These are phyloP conservation scores for Dendrobium nobile DNA, from an alignment of 106 monocot species.

Conservation along the genomic window DNA sequence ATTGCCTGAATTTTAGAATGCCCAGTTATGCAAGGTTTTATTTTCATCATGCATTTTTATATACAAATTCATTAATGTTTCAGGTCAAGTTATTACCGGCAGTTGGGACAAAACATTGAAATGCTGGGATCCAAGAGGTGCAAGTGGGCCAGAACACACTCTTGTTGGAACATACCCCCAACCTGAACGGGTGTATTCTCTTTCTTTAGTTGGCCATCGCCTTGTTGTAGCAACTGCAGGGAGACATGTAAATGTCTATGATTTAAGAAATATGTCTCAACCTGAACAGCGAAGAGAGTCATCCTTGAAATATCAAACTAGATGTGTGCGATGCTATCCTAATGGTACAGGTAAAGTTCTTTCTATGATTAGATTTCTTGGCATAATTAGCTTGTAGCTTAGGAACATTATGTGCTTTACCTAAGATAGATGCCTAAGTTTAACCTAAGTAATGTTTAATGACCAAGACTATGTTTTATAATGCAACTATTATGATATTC, in stretches of 20 bases:
- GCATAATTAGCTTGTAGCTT: background rate
- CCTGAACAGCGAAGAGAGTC: slow-evolving; percentile 91
- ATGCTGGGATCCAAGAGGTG: slow-evolving; percentile 97
- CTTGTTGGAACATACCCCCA: slow-evolving; percentile 84
- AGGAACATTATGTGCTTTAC: background rate
- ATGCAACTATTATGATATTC: too few relatives aligned
- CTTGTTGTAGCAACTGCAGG: slow-evolving; percentile 96
- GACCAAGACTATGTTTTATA: too few relatives aligned
- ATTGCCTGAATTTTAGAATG: background rate
- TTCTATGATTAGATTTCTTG: background rate
- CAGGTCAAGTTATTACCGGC: slow-evolving; percentile 94
- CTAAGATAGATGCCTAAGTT: background rate
- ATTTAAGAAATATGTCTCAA: slow-evolving; percentile 94
- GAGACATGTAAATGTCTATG: slow-evolving; percentile 94
- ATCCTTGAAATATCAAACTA: slow-evolving; percentile 96
- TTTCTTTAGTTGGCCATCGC: slow-evolving; percentile 73
- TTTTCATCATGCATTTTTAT: background rate
- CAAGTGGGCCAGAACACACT: slow-evolving; percentile 69
- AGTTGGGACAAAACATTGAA: slow-evolving; percentile 98
- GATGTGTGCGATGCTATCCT: slow-evolving; percentile 94
- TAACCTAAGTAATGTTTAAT: background rate
- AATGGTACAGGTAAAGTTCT: slow-evolving; percentile 80
- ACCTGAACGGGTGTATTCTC: slow-evolving; percentile 92
- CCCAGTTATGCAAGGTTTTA: background rate
- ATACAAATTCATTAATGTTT: background rate